phyloP scores from a whole-genome alignment of 352 stramenopile genomes.

The Phytophthora macrochlamydospora region DNA sequence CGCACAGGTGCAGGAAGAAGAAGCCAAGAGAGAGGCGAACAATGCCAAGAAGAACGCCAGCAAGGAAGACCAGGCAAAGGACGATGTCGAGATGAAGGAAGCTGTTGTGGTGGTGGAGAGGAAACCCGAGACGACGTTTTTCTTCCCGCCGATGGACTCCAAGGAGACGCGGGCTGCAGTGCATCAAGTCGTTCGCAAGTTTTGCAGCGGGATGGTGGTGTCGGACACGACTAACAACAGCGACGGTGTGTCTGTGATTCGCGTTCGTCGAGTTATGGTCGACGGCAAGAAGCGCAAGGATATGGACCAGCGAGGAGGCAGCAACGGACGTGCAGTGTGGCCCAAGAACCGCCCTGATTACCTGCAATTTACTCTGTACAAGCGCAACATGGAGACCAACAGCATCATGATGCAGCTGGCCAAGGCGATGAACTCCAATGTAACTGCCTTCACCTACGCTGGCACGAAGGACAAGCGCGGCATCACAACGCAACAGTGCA shows the following conservation, averaged over 20 bases:
- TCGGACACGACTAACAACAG: conserved; percentile 88
- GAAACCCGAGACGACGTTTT: conserved; percentile 48
- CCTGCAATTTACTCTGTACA: conserved; percentile 96
- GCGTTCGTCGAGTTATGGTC: conserved; percentile 84
- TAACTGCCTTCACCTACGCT: conserved; percentile 89
- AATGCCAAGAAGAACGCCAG: conserved; percentile 24
- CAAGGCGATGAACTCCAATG: conserved; percentile 72
- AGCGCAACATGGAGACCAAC: conserved; percentile 96
- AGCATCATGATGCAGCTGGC: conserved; percentile 83
- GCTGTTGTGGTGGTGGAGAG: conserved; percentile 8
- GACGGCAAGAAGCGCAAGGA: conserved; percentile 87
- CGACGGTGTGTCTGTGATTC: conserved; percentile 58
- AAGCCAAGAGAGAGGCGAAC: conserved; percentile 23
- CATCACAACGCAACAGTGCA: conserved; percentile 96
- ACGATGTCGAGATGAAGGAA: conserved; percentile 1
- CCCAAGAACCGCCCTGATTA: conserved; percentile 85
- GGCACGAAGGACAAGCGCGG: conserved; percentile 98
- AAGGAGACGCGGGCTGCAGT: conserved; percentile 88
- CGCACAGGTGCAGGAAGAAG: conserved; percentile 33
- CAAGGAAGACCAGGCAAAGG: conserved; percentile 5
- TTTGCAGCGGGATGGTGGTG: conserved; percentile 66
- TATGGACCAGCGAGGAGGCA: conserved; percentile 57
- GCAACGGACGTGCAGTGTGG: conserved; percentile 43
- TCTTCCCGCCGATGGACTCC: conserved; percentile 73
- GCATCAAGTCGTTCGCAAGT: conserved; percentile 84